Percentiles rank a stretch among this genome's conserved stretches.
Evolutionary conservation across 129 eudicot species (phyloP).

Genomic region (Oenanthe sinensis): DNA sequence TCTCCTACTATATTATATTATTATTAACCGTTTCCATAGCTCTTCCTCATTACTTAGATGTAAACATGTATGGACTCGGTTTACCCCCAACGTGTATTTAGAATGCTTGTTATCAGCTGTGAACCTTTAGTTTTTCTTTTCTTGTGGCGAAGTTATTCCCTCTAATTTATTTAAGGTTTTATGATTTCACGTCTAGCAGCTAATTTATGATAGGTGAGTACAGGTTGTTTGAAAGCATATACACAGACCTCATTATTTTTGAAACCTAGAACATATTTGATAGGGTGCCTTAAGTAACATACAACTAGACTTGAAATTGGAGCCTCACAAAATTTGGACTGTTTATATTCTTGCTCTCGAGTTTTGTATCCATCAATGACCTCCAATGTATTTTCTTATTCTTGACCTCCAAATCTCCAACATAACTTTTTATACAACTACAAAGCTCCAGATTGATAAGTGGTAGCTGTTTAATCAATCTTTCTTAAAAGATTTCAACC

Average conservation of each 20-base stretch:
- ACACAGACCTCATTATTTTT: neutral
- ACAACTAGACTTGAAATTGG: neutral
- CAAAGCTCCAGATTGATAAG: neutral
- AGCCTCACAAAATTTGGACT: neutral
- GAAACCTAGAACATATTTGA: neutral
- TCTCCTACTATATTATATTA: no score
- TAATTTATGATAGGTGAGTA: neutral
- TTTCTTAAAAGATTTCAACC: neutral
- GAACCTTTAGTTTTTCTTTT: neutral
- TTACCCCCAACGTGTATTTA: neutral
- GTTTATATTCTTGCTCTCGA: neutral
- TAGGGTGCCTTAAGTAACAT: neutral
- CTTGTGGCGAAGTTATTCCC: neutral
- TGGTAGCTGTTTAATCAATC: neutral
- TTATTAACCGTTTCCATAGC: neutral
- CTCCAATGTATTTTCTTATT: neutral
- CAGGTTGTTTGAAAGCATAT: neutral
- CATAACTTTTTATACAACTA: neutral
- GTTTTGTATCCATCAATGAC: neutral
- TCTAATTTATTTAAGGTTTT: neutral
- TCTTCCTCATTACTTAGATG: neutral
- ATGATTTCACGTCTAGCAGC: neutral
- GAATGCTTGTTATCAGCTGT: neutral
- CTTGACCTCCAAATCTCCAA: neutral
- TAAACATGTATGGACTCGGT: neutral